Base-by-base conservation (phyloP, 1,284 basidiomycete species). In the Moesziomyces antarcticus region DNA sequence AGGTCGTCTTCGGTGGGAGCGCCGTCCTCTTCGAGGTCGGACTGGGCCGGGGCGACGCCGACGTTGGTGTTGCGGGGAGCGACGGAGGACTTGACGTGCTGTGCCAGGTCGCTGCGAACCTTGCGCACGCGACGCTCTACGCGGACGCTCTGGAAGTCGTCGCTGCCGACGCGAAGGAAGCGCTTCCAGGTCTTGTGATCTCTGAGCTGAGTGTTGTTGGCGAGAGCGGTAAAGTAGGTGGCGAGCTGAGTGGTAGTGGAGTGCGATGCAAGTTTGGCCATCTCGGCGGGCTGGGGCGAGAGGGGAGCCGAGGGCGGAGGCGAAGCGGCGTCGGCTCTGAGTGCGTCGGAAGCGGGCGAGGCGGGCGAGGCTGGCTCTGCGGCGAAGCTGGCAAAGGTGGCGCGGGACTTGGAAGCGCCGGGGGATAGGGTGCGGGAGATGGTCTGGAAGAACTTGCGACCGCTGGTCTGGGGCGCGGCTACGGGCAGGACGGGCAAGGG, bases 71-170 rank as follows among this genome's bases (percentile, higher is more conserved):
- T 80, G 18, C 71, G 63, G 3, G 78, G 76, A 5, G 75, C 74
- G 2, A 78, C 77, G 4, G 64, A 61, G 3, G 73, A 70, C 53
- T 72, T 77, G 56, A 78, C 68, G 49, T 72, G 52, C 46, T 71
- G 42, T 44, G 73, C 62, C 46, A 79, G 59, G 56, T 94, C 93
- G 52, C 91, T 92, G 56, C 92, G 87, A 18, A 93, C 92, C 45
- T 91, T 89, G 85, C 93, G 92, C 84, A 94, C 92, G 4, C 93
- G 90, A 61, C 93, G 88, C 85, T 94, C 93, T 45, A 92, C 89
- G 46, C 92, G 89, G 5, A 91, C 90, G 79, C 92, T 93, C 85
- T 93, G 90, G 48, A 94, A 85, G 83, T 94, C 93, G 80, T 94
- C 93, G 5, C 89, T 90, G 67, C 92, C 88, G 20, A 93, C 92